A percentile compares a stretch with the other conserved stretches of the same genome.
Conservation (phyloP, 352 stramenopile genomes). For the Poterioochromonas sp. region DNA sequence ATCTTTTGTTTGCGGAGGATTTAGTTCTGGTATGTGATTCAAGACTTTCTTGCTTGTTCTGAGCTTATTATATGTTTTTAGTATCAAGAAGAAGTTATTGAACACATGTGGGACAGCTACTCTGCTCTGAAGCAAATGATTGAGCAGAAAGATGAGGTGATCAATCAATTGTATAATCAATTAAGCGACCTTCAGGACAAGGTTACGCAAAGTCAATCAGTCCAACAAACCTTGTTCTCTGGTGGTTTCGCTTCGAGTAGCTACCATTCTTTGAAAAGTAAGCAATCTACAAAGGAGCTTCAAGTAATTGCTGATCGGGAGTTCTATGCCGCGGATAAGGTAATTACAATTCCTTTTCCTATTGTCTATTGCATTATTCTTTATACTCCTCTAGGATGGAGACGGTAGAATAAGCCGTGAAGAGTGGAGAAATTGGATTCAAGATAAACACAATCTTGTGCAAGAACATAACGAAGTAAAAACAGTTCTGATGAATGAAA, state of each 20-base stretch:
- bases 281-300: neutral
- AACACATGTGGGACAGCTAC: constrained; percentile 10
- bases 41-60: neutral
- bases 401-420: neutral
- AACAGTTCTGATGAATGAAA: neutral
- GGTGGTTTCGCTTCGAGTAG: neutral
- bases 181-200: constrained; percentile 3
- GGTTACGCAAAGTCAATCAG: neutral
- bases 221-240: neutral
- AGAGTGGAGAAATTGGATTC: constrained; percentile 17
- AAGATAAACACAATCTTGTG: constrained; percentile 3
- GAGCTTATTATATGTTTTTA: neutral
- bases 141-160: constrained; percentile 16
- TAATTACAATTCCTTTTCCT: neutral
- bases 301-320: neutral
- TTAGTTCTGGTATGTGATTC: constrained; percentile 13
- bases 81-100: constrained; percentile 28
- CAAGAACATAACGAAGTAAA: neutral
- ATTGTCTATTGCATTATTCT: neutral
- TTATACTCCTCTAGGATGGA: neutral
- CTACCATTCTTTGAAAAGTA: neutral
- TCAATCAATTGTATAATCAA: constrained; percentile 20
- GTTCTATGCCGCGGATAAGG: neutral
- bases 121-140: neutral
- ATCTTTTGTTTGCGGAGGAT: constrained; percentile 21